Conservation (phyloP, 768 basidiomycete species). For the Boletus fagicola region DNA sequence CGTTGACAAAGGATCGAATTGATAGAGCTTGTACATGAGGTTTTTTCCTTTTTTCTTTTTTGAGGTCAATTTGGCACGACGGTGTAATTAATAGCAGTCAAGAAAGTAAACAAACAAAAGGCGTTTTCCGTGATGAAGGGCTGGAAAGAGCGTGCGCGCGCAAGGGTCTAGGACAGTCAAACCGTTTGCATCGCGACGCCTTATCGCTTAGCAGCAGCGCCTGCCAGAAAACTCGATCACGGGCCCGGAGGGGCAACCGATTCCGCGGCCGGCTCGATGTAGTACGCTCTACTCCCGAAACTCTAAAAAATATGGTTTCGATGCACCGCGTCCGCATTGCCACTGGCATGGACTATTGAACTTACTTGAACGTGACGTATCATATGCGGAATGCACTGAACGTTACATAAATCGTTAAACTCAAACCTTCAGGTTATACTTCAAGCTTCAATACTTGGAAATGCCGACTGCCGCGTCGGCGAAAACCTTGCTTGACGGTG, state of each 20-base stretch:
- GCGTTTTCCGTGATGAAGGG: background rate
- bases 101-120: background rate
- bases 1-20: background rate
- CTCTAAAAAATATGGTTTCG: background rate
- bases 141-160: background rate
- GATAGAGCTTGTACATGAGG: background rate
- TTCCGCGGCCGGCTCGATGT: background rate
- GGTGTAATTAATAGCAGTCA: background rate
- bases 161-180: no score
- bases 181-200: no score
- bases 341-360: no score
- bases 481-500: no score
- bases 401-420: background rate
- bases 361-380: background rate
- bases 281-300: background rate
- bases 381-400: no score
- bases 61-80: background rate
- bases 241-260: no score
- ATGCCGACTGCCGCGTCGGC: no score
- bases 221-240: no score
- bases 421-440: background rate
- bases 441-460: background rate
- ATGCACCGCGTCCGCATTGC: background rate
- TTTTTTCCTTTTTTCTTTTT: background rate
- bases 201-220: no score